Percentiles rank a stretch among this genome's conserved stretches.
These are phyloP conservation scores for Xylaria sp. DNA, from an alignment of 2,329 filamentous ascomycete genomes.

Conservation along the genomic window DNA sequence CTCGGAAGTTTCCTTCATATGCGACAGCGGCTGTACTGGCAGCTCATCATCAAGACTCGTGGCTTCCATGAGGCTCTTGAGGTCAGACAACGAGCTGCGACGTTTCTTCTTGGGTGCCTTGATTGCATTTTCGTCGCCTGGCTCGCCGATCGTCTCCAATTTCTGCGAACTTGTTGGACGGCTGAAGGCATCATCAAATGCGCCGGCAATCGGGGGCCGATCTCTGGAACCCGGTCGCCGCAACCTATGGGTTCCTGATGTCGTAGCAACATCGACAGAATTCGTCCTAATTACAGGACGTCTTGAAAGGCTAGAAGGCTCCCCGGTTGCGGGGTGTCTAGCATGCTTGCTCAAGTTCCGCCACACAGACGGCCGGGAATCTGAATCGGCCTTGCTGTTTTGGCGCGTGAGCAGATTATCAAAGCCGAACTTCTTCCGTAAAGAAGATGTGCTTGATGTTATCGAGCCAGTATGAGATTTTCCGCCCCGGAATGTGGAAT, in stretches of 20 bases:
- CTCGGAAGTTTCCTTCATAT: conserved; percentile 65
- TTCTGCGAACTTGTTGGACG: conserved; percentile 69
- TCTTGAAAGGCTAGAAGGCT: conserved; percentile 73
- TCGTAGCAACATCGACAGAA: conserved; percentile 73
- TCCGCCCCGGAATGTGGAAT: conserved; percentile 66
- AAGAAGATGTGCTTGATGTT: conserved; percentile 86
- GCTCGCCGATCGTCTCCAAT: conserved; percentile 70
- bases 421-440: conserved; percentile 86
- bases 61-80: conserved; percentile 75
- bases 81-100: conserved; percentile 89
- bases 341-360: conserved; percentile 87
- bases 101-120: conserved; percentile 78
- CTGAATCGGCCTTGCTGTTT: conserved; percentile 78
- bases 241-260: conserved; percentile 61
- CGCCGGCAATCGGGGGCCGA: conserved; percentile 69
- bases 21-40: conserved; percentile 60
- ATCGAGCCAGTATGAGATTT: conserved; percentile 78
- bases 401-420: conserved; percentile 80
- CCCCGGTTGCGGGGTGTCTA: conserved; percentile 69
- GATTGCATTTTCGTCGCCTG: conserved; percentile 55
- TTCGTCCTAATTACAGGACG: conserved; percentile 75
- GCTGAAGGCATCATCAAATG: conserved; percentile 66
- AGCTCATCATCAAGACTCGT: conserved; percentile 61
- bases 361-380: conserved; percentile 81
- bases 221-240: conserved; percentile 68